A percentile compares a stretch with the other conserved stretches of the same genome.
Evolutionary conservation across 257 asterid species (phyloP).

Genomic region (Capsicum pubescens): DNA sequence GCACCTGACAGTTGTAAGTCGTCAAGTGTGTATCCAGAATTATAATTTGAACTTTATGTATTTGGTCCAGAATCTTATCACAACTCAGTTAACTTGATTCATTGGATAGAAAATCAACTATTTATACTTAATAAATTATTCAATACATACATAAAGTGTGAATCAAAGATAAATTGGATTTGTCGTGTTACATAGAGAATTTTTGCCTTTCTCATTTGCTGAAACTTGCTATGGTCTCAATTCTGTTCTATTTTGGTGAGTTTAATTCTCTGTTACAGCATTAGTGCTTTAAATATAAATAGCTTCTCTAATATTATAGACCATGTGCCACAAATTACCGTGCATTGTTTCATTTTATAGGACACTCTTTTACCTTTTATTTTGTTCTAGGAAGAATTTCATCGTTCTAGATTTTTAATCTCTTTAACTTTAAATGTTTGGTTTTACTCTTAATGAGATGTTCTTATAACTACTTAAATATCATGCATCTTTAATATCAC

Average conservation of each 20-base stretch:
- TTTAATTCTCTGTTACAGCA: background rate
- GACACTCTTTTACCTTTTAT: background rate
- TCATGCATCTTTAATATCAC: too few relatives aligned
- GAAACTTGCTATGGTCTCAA: slow-evolving; percentile 59
- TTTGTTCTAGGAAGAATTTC: background rate
- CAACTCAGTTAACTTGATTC: too few relatives aligned
- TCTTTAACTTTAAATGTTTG: background rate
- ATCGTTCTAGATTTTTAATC: background rate
- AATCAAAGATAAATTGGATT: slow-evolving; percentile 38
- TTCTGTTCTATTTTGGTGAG: slow-evolving; percentile 60
- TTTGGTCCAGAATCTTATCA: too few relatives aligned
- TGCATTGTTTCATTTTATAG: background rate
- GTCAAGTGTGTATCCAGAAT: too few relatives aligned
- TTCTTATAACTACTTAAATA: background rate
- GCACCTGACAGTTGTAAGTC: too few relatives aligned
- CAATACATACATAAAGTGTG: too few relatives aligned
- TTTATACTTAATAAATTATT: too few relatives aligned
- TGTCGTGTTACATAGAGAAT: slow-evolving; percentile 69
- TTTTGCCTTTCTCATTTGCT: slow-evolving; percentile 65
- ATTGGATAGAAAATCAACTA: too few relatives aligned
- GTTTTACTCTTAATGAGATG: background rate
- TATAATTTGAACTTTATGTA: too few relatives aligned
- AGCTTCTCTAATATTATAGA: background rate
- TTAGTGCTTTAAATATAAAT: background rate
- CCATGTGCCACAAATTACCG: background rate